phyloP scores from a whole-genome alignment of 2,329 filamentous ascomycete species.

The Cladophialophora carrionii region DNA sequence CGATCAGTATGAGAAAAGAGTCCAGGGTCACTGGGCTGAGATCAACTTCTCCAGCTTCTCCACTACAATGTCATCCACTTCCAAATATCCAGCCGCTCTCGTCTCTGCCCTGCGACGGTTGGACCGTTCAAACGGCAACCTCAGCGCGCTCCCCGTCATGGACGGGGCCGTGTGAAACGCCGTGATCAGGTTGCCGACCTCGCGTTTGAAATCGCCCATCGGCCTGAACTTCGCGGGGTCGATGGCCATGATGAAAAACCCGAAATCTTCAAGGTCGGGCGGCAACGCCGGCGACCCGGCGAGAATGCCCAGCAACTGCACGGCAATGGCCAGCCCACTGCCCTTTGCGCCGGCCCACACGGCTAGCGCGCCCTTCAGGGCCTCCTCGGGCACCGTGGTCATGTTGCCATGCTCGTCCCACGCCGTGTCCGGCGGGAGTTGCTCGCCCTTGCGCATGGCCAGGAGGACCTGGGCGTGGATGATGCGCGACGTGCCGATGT shows the following conservation, averaged over 20 bases:
- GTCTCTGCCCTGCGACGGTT: slow-evolving; percentile 18
- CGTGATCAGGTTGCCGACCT: slow-evolving; percentile 23
- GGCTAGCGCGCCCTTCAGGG: slow-evolving; percentile 23
- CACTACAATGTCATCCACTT: slow-evolving; percentile 26
- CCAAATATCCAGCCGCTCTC: slow-evolving; percentile 16
- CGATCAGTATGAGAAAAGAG: background rate
- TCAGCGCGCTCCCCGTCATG: slow-evolving; percentile 16
- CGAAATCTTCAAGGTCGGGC: slow-evolving; percentile 24
- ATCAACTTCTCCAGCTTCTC: slow-evolving; percentile 24
- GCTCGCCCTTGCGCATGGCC: slow-evolving; percentile 18
- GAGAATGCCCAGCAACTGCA: slow-evolving; percentile 27
- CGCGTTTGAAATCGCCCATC: slow-evolving; percentile 29
- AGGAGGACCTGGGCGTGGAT: slow-evolving; percentile 26
- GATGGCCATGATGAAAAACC: slow-evolving; percentile 27
- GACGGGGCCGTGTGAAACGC: slow-evolving; percentile 22
- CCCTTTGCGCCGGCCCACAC: slow-evolving; percentile 29
- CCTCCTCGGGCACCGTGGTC: slow-evolving; percentile 25
- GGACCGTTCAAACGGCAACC: slow-evolving; percentile 26
- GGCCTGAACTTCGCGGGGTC: slow-evolving; percentile 26
- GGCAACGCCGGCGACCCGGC: slow-evolving; percentile 27
- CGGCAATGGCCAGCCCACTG: slow-evolving; percentile 27
- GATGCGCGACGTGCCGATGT: slow-evolving; percentile 30
- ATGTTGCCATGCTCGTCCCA: slow-evolving; percentile 24
- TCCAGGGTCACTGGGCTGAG: slow-evolving; percentile 5
- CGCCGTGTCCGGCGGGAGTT: slow-evolving; percentile 24